Evolutionary conservation across 305 asterid species (phyloP).

Genomic region (Euphrasia arctica): DNA sequence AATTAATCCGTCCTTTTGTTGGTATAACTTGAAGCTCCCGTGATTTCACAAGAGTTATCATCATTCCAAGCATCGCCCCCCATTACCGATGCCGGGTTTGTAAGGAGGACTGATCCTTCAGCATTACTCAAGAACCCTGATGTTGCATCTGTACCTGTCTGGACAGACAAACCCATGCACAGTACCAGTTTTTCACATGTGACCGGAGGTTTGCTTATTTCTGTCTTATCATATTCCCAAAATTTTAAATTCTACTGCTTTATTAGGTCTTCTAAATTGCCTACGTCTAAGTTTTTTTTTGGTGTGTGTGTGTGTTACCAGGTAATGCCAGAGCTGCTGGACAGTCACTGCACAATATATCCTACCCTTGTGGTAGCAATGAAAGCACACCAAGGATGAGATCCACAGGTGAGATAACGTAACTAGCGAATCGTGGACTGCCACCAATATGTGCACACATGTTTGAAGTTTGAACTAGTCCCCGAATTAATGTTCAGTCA

Average conservation of each 20-base stretch:
- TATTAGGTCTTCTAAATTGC: conserved; percentile 12
- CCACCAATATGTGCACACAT: conserved; percentile 31
- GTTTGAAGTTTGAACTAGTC: conserved; percentile 16
- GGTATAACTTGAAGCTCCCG: conserved; percentile 45
- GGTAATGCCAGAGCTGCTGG: conserved; percentile 50
- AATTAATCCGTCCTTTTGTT: conserved; percentile 19
- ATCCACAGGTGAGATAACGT: conserved; percentile 43
- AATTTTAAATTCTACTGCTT: conserved; percentile 9
- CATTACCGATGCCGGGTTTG: conserved; percentile 47
- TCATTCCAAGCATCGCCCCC: conserved; percentile 47
- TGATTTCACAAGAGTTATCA: conserved; percentile 45
- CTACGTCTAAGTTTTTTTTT: conserved; percentile 18
- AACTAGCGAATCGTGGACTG: conserved; percentile 34
- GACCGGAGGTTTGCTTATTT: conserved; percentile 42
- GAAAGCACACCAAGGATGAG: conserved; percentile 60
- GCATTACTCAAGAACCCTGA: conserved; percentile 36
- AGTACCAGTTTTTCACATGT: conserved; percentile 37
- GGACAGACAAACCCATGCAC: conserved; percentile 57
- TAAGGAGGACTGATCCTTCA: conserved; percentile 43
- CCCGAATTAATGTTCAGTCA: not conserved
- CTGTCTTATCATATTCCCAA: not conserved
- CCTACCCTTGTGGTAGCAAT: conserved; percentile 45
- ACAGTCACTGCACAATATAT: conserved; percentile 36
- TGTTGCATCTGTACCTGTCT: conserved; percentile 44
- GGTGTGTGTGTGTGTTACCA: conserved; percentile 27